Evolutionary conservation across 805 yeast species (phyloP).

Genomic region (Hanseniaspora valbyensis): DNA sequence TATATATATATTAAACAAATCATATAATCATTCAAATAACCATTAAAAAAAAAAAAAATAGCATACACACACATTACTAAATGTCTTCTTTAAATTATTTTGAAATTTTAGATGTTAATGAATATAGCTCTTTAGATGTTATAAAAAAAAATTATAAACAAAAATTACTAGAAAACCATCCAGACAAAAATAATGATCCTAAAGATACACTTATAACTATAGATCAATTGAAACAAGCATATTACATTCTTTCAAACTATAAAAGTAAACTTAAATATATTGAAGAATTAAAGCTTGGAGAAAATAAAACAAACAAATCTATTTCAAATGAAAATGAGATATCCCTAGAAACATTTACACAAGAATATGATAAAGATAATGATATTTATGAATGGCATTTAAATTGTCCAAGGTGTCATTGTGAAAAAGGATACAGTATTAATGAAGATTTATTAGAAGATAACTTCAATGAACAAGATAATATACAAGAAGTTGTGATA

Average conservation of each 20-base stretch:
- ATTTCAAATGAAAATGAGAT: constrained; percentile 46
- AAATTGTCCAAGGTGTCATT: constrained; percentile 60
- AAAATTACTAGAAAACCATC: constrained; percentile 56
- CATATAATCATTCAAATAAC: background rate
- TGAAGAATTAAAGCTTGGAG: constrained; percentile 29
- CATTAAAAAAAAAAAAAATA: background rate
- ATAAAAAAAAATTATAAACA: constrained; percentile 55
- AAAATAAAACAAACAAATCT: constrained; percentile 28
- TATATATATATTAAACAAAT: no score
- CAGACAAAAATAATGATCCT: constrained; percentile 47
- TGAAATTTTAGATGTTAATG: constrained; percentile 44
- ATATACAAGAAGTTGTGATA: constrained; percentile 49
- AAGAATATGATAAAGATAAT: constrained; percentile 23
- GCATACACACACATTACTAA: background rate
- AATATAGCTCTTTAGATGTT: constrained; percentile 30
- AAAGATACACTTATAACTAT: constrained; percentile 22
- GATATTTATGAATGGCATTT: constrained; percentile 32
- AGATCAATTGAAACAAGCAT: constrained; percentile 52
- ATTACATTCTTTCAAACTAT: constrained; percentile 39
- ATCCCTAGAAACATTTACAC: constrained; percentile 50
- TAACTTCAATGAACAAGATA: constrained; percentile 34
- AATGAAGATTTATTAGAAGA: constrained; percentile 48
- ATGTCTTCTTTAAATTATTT: constrained; percentile 33
- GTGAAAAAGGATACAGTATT: constrained; percentile 42
- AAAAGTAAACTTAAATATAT: constrained; percentile 43